A percentile compares a stretch with the other conserved stretches of the same genome.
These are phyloP conservation scores for Thermomucor indicae-seudaticae DNA, from an alignment of 371 early-diverging fungal genomes.

Conservation along the genomic window DNA sequence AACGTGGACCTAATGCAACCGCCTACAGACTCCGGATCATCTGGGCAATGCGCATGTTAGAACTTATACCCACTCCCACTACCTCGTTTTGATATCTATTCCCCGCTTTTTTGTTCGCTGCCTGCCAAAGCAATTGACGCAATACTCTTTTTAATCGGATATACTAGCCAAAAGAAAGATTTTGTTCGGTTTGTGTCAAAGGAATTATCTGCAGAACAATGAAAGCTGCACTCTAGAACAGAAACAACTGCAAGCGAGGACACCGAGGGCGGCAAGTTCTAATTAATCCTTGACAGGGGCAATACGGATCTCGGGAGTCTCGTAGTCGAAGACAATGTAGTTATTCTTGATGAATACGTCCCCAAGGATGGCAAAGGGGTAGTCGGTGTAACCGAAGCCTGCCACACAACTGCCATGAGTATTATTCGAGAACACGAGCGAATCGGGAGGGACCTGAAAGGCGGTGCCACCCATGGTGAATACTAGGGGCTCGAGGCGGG, in stretches of 20 bases:
- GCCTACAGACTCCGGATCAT: neutral
- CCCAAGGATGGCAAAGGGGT: slow-evolving; percentile 36
- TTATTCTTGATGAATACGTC: slow-evolving; percentile 49
- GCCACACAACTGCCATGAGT: slow-evolving; percentile 12
- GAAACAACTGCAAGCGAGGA: neutral
- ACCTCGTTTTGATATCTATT: neutral
- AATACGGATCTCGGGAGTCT: slow-evolving; percentile 15
- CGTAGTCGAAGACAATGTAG: slow-evolving; percentile 41
- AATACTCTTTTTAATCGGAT: too few relatives aligned
- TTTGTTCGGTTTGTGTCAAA: neutral
- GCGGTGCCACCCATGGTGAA: slow-evolving; percentile 15
- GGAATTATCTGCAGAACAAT: neutral
- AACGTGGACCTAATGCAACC: slow-evolving; percentile 66
- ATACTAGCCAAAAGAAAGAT: too few relatives aligned
- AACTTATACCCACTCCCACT: neutral
- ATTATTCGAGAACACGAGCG: slow-evolving; percentile 14
- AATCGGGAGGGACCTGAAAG: slow-evolving; percentile 17
- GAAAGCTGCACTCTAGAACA: neutral
- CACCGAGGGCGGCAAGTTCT: neutral
- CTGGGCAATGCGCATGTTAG: slow-evolving; percentile 11
- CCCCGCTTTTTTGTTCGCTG: neutral
- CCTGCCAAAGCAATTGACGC: too few relatives aligned
- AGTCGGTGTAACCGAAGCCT: slow-evolving; percentile 18
- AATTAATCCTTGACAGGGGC: slow-evolving; percentile 11
- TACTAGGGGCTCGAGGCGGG: slow-evolving; percentile 4